Evolutionary conservation across 2,329 filamentous ascomycete genomes (phyloP), one percentile per base, ranked within the genome.

Genomic region (Peltaster fructicola): DNA sequence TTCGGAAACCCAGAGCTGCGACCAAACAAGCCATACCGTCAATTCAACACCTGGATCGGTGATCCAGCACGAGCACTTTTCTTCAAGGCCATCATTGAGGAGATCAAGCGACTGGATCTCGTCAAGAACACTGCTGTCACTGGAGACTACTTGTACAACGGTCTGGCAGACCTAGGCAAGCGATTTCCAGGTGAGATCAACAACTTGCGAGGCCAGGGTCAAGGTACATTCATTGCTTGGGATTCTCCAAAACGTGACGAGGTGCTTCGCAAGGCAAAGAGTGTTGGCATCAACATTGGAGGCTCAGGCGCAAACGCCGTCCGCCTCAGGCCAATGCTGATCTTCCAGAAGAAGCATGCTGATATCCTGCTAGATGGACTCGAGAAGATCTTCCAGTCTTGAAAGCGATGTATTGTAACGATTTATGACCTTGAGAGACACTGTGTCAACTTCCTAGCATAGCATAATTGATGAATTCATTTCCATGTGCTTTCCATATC

Each of bases 21-120:
- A 8, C 82, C 82, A 34, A 91, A 91, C 62, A 84, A 84, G 65
- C 77, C 84, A 5, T 92, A 91, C 63, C 73, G 82, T 33, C 82
- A 92, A 56, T 92, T 92, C 65, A 92, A 92, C 64, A 92, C 81
- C 25, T 92, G 82, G 82, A 90, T 92, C 75, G 82, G 82, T 43
- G 82, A 92, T 56, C 82, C 82, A 9, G 73, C 76, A 8, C 73
- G 80, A 31, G 80, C 77, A 9, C 59, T 92, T 31, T 64, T 92
- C 37, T 91, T 90, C 73, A 70, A 77, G 35, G 75, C 71, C 44
- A 91, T 92, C 55, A 68, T 85, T 46, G 56, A 77, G 30, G 81
- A 92, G 57, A 73, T 91, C 29, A 60, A 81, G 52, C 61, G 69
- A 24, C 61, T 78, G 29, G 67, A 75, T 42, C 65, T 92, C n/a